Base-by-base conservation (phyloP, 164 flowering plant species). In the Nymphaea thermarum region DNA sequence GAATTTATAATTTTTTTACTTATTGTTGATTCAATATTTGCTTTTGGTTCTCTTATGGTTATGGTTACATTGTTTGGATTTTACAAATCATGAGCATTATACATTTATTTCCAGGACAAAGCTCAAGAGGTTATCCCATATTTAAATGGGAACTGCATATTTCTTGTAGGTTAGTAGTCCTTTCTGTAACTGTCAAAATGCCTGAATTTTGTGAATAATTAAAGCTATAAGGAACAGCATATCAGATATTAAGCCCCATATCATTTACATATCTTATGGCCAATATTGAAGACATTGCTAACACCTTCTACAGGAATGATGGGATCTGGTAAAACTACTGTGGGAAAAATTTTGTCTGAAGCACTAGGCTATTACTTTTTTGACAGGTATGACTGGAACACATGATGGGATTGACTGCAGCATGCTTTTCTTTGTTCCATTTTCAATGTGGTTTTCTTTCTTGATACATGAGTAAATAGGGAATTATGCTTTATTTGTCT, bases 271-370 rank as follows among this genome's bases (percentile, higher is more conserved):
- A 25, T 25, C 36, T 25, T 25, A 25, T 25, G 36, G 36, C 36
- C 36, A 25, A 25, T 25, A 25, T 25, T 25, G 36, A 25, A 25
- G 36, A 25, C 36, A 17, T 61, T 62, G 10, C 12, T 62, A 17
- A 17, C n/a, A 17, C 10, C 42, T 17, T 6, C 4, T 17, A 6
- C 82, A 93, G 98, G 98, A 70, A 87, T 95, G 96, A 95, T 95
- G 99, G 98, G 99, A 43, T 92, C 96, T 73, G 99, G 99, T 4
- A 95, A 95, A 77, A 92, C 98, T 53, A 95, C 98, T 18, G 87
- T 92, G 10, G 99, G 99, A 67, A 86, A 82, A 79, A 75, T 95
- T 70, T 69, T 95, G 71, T 75, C 99, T 1, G 86, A 87, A 77
- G 87, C 74, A 65, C 83, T 95, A 65, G 82, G 83, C 55, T 90